Evolutionary conservation across 331 rosid genomes (phyloP).

Genomic region (Cydonia oblonga): DNA sequence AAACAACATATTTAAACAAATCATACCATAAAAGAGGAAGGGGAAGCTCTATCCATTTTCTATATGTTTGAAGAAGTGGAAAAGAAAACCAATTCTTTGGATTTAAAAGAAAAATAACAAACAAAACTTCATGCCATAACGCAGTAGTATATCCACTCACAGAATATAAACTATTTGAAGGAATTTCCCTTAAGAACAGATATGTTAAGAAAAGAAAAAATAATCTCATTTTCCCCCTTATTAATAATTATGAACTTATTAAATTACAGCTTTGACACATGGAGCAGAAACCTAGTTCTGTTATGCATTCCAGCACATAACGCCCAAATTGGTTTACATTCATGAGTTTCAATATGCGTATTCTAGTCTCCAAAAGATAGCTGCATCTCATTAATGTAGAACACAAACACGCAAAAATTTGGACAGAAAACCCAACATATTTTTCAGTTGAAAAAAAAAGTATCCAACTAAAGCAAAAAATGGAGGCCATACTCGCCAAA

Average conservation of each 20-base stretch:
- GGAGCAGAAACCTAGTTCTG: not conserved
- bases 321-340: not conserved
- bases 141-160: not conserved
- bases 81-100: not conserved
- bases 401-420: not conserved
- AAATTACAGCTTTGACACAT: not conserved
- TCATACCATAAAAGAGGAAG: not conserved
- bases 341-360: not conserved
- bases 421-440: not conserved
- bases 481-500: conserved; percentile 63
- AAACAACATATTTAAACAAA: not conserved
- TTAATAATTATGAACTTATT: not conserved
- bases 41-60: not conserved
- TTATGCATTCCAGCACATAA: not conserved
- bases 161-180: not conserved
- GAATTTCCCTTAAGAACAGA: not conserved
- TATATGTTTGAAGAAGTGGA: not conserved
- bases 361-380: not conserved
- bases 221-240: too few relatives aligned
- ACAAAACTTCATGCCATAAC: not conserved
- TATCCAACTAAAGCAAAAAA: not conserved
- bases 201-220: not conserved
- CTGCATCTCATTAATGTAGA: not conserved
- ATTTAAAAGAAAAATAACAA: not conserved
- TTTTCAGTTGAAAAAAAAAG: too few relatives aligned